A percentile compares a stretch with the other conserved stretches of the same genome.
Evolutionary conservation across 805 yeast genomes (phyloP).

Genomic region (Pichia californica): DNA sequence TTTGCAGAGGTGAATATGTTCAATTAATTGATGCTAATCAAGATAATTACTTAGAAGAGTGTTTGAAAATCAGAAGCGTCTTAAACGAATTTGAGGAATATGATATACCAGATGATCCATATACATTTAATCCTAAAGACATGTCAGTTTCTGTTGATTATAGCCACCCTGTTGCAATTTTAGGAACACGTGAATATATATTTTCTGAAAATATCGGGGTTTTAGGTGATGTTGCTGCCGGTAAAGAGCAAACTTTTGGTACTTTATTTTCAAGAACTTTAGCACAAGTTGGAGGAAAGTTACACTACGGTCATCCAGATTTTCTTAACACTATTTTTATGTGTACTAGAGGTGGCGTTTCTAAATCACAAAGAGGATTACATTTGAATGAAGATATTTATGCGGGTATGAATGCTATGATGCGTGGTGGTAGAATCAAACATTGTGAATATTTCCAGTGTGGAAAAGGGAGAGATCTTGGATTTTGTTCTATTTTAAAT

Average conservation of each 20-base stretch:
- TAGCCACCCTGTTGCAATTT: constrained; percentile 63
- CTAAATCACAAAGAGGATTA: constrained; percentile 77
- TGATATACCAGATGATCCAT: constrained; percentile 22
- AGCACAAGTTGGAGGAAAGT: constrained; percentile 76
- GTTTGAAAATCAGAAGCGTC: constrained; percentile 68
- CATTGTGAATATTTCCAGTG: constrained; percentile 82
- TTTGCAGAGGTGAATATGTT: constrained; percentile 73
- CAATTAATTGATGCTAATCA: constrained; percentile 82
- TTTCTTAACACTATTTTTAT: constrained; percentile 67
- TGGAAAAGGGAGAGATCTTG: constrained; percentile 83
- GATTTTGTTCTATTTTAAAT: constrained; percentile 75
- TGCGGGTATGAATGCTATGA: constrained; percentile 76
- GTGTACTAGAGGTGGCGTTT: constrained; percentile 84
- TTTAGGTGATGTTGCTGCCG: constrained; percentile 82
- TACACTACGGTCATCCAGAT: constrained; percentile 86
- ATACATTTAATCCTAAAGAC: constrained; percentile 9
- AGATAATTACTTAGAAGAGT: constrained; percentile 76
- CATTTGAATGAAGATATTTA: constrained; percentile 82
- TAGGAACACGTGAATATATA: constrained; percentile 79
- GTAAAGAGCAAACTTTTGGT: constrained; percentile 84
- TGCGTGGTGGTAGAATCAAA: constrained; percentile 78
- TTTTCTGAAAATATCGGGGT: constrained; percentile 80
- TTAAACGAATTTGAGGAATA: constrained; percentile 70
- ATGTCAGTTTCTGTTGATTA: constrained; percentile 12
- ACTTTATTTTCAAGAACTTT: constrained; percentile 77